phyloP scores from a whole-genome alignment of 1,284 basidiomycete species.

The Tilletiaria anomala region DNA sequence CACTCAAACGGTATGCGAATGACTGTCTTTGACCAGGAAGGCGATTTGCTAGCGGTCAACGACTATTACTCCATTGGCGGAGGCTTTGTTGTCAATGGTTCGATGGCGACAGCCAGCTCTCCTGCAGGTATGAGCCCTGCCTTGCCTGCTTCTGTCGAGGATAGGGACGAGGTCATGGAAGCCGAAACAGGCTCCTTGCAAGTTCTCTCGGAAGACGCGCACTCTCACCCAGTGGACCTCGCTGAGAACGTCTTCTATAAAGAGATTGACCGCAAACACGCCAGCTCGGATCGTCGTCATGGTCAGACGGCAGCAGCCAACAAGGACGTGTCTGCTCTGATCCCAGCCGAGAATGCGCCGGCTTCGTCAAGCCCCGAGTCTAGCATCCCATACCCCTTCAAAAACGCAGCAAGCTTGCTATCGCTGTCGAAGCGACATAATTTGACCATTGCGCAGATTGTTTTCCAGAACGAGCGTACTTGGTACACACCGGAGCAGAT shows the following conservation, averaged over 20 bases:
- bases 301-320: too few relatives aligned
- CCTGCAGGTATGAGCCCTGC: neutral
- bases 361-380: conserved; percentile 4
- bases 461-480: conserved; percentile 76
- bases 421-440: conserved; percentile 68
- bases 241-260: neutral
- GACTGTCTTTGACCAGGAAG: conserved; percentile 63
- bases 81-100: conserved; percentile 34
- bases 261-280: conserved; percentile 2
- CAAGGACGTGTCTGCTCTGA: too few relatives aligned
- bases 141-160: neutral
- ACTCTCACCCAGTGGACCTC: neutral
- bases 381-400: conserved; percentile 67
- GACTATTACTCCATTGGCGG: conserved; percentile 58
- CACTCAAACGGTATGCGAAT: conserved; percentile 64
- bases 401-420: conserved; percentile 62
- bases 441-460: conserved; percentile 51
- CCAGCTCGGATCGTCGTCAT: neutral
- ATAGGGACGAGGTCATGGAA: neutral
- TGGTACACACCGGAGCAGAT: conserved; percentile 29
- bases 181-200: neutral
- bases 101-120: conserved; percentile 16
- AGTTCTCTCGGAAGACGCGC: too few relatives aligned
- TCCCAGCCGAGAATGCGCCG: conserved; percentile 4
- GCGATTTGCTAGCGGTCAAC: conserved; percentile 79